These are phyloP conservation scores for bread wheat (Triticum aestivum) DNA, from an alignment of 176 grass and related monocot species.

Conservation along the genomic window IWGSC_CS_RefSeq_v2.1 NC_057803.1:320704966-320705465, in stretches of 20 bases:
- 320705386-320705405: constrained; percentile 93
- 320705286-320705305: constrained; percentile 81
- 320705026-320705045: constrained; percentile 94
- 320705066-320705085: constrained; percentile 89
- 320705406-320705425: constrained; percentile 76
- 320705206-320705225: constrained; percentile 97
- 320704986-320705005: constrained; percentile 63
- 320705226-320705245: constrained; percentile 48
- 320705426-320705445: constrained; percentile 90
- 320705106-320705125: constrained; percentile 88
- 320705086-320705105: constrained; percentile 96
- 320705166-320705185: constrained; percentile 77
- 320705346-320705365: constrained; percentile 95
- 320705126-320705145: constrained; percentile 83
- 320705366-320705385: constrained; percentile 99
- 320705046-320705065: constrained; percentile 96
- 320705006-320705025: constrained; percentile 95
- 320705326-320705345: constrained; percentile 87
- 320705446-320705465: constrained; percentile 80
- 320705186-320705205: constrained; percentile 96
- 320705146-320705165: constrained; percentile 81
- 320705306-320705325: constrained; percentile 83
- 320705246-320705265: constrained; percentile 33
- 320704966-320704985: constrained; percentile 65
- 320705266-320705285: constrained; percentile 91